These are phyloP conservation scores for Erigeron canadensis DNA, from an alignment of 129 eudicot genomes.

Conservation along the genomic window DNA sequence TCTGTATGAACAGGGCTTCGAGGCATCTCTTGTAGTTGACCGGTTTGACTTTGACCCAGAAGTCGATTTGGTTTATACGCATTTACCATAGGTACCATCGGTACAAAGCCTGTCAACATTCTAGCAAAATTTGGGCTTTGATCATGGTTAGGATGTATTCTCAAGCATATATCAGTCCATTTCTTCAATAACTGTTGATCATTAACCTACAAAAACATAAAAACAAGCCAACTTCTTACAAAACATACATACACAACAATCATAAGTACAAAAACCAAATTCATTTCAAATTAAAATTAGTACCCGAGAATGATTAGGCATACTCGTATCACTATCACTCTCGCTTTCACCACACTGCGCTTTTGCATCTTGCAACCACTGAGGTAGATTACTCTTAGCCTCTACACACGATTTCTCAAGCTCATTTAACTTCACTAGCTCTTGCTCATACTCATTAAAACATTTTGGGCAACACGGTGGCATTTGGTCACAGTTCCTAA, in stretches of 20 bases:
- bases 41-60: conserved; percentile 24
- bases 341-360: conserved; percentile 25
- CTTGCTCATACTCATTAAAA: conserved; percentile 62
- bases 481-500: conserved; percentile 40
- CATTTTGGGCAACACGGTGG: conserved; percentile 68
- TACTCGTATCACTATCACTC: conserved; percentile 13
- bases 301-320: conserved; percentile 46
- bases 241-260: not conserved
- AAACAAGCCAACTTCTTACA: conserved; percentile 4
- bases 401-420: conserved; percentile 45
- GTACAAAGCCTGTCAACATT: conserved; percentile 24
- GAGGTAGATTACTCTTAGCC: conserved; percentile 56
- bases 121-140: conserved; percentile 38
- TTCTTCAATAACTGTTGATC: conserved; percentile 63
- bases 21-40: conserved; percentile 36
- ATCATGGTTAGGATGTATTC: conserved; percentile 67
- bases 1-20: conserved; percentile 73
- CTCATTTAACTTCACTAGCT: conserved; percentile 43
- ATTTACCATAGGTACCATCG: conserved; percentile 33
- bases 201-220: conserved; percentile 42
- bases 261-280: not conserved
- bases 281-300: not conserved
- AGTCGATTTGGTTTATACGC: conserved; percentile 47
- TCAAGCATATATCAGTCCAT: conserved; percentile 76
- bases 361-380: conserved; percentile 74